phyloP scores from a whole-genome alignment of 2,329 filamentous ascomycete species.

The Colletotrichum melonis region DNA sequence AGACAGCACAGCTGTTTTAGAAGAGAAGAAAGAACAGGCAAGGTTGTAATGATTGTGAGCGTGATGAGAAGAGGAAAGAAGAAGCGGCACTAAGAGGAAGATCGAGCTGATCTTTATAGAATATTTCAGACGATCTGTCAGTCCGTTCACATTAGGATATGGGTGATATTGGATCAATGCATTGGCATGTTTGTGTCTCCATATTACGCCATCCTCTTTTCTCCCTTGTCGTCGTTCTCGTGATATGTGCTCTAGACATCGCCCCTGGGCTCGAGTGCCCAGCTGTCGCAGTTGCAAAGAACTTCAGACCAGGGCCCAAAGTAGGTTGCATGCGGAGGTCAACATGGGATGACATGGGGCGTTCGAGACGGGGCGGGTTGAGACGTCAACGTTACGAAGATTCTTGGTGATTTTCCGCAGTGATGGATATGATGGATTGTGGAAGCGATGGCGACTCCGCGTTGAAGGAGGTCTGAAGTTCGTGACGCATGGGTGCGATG shows the following conservation, averaged over 20 bases:
- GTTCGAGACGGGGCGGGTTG: conserved; percentile 12
- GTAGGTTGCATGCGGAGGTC: neutral
- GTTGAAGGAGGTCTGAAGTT: neutral
- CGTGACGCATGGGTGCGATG: conserved; percentile 27
- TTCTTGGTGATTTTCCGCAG: neutral
- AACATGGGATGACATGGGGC: conserved; percentile 27
- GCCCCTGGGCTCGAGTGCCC: neutral
- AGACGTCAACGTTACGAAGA: conserved; percentile 13
- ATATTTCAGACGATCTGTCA: conserved; percentile 16
- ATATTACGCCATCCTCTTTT: neutral
- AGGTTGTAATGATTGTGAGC: conserved; percentile 32
- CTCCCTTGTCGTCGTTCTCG: conserved; percentile 1
- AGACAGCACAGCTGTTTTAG: conserved; percentile 35
- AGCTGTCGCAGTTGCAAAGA: conserved; percentile 2
- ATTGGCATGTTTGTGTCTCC: conserved; percentile 16
- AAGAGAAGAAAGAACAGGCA: conserved; percentile 24
- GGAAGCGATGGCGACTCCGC: neutral
- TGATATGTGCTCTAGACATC: neutral
- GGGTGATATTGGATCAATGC: neutral
- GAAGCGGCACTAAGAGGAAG: conserved; percentile 1
- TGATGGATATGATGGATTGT: neutral
- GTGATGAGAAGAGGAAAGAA: conserved; percentile 25
- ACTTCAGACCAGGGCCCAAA: conserved; percentile 2
- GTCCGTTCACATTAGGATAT: conserved; percentile 7
- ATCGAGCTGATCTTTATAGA: conserved; percentile 34